phyloP scores from a whole-genome alignment of 345 rosid species.

The Bruguiera gymnorhiza region DNA sequence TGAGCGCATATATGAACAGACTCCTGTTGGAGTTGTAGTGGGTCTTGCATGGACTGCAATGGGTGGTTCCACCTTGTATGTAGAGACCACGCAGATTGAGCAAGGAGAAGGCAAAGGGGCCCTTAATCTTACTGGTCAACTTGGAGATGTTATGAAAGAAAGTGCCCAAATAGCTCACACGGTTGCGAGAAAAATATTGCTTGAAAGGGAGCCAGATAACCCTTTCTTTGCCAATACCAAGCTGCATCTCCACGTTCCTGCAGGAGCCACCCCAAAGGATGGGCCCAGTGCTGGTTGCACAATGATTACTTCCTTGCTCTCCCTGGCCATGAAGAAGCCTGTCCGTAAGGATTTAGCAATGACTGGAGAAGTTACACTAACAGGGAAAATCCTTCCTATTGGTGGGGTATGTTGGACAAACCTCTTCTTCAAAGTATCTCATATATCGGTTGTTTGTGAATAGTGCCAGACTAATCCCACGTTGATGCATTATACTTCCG shows the following conservation, averaged over 20 bases:
- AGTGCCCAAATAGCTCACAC: slow-evolving; percentile 96
- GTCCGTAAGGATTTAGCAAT: slow-evolving; percentile 83
- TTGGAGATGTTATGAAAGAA: slow-evolving; percentile 99
- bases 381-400: slow-evolving; percentile 90
- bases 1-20: slow-evolving; percentile 78
- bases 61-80: slow-evolving; percentile 98
- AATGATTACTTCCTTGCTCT: slow-evolving; percentile 95
- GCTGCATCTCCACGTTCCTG: slow-evolving; percentile 98
- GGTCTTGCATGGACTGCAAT: slow-evolving; percentile 99
- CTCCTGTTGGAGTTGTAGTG: slow-evolving; percentile 97
- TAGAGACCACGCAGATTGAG: slow-evolving; percentile 81
- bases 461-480: not conserved
- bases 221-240: slow-evolving; percentile 76
- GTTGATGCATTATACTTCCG: not conserved
- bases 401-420: slow-evolving; percentile 65
- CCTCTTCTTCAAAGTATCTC: not conserved
- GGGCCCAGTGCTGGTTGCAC: slow-evolving; percentile 99
- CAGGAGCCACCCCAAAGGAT: slow-evolving; percentile 96
- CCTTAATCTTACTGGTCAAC: slow-evolving; percentile 80
- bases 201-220: slow-evolving; percentile 62
- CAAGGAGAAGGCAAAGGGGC: slow-evolving; percentile 92
- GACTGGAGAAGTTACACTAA: slow-evolving; percentile 95
- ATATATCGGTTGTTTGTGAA: not conserved
- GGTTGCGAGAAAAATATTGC: slow-evolving; percentile 69
- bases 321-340: slow-evolving; percentile 75